A percentile compares a stretch with the other conserved stretches of the same genome.
phyloP scores from a whole-genome alignment of 2,329 filamentous ascomycete genomes.

The Scolecobasidium constrictum region DNA sequence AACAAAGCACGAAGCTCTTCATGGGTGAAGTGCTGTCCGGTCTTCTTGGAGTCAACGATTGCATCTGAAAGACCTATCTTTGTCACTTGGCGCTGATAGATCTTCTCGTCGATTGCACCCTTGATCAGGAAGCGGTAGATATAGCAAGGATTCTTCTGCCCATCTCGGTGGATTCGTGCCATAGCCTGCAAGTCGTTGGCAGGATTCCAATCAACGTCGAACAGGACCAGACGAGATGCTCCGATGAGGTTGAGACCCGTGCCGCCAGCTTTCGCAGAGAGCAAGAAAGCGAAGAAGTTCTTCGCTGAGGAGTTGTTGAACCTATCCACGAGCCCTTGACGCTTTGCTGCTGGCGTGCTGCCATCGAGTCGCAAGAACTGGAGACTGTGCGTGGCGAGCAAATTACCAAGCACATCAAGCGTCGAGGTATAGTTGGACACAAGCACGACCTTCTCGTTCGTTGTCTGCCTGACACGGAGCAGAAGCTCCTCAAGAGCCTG shows the following conservation, averaged over 20 bases:
- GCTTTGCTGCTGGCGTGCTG: constrained; percentile 50
- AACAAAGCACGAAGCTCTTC: constrained; percentile 60
- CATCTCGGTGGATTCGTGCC: constrained; percentile 63
- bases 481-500: constrained; percentile 56
- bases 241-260: constrained; percentile 61
- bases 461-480: constrained; percentile 45
- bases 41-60: constrained; percentile 56
- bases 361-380: constrained; percentile 60
- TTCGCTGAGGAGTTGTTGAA: constrained; percentile 52
- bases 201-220: constrained; percentile 69
- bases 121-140: constrained; percentile 61
- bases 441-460: constrained; percentile 58
- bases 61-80: constrained; percentile 61
- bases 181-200: constrained; percentile 64
- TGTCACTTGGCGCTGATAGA: constrained; percentile 61
- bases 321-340: constrained; percentile 56
- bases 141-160: constrained; percentile 55
- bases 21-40: constrained; percentile 49
- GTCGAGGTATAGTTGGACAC: constrained; percentile 71
- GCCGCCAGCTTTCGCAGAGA: constrained; percentile 63
- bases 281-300: constrained; percentile 56
- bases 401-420: constrained; percentile 52
- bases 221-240: constrained; percentile 58
- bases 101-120: constrained; percentile 63
- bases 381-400: constrained; percentile 50